Base-by-base conservation (phyloP, 2,329 filamentous ascomycete species). In the Rhinocladiella similis region DNA sequence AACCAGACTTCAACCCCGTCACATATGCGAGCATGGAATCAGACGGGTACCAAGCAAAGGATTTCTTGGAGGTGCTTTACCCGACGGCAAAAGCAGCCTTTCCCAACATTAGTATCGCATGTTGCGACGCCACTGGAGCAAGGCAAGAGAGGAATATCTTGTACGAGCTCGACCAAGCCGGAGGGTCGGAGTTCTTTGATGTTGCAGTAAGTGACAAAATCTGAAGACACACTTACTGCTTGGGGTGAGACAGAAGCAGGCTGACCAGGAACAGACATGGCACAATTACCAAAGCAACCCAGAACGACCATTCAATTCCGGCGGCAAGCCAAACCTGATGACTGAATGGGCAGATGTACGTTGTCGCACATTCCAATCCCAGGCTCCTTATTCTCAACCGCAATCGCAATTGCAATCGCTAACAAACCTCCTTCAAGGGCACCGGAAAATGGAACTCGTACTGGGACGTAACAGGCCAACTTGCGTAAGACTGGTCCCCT, bases 361-460 rank as follows among this genome's bases (percentile, higher is more conserved):
- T 43, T 29, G 5, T 35, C 4, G 10, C 13, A 0, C n/a, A n/a
- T n/a, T n/a, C n/a, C n/a, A n/a, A n/a, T 27, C 25, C 25, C 25
- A 27, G 25, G 4, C 25, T 27, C 7, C 7, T 27, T 27, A 27
- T 27, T 27, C n/a, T n/a, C n/a, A n/a, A n/a, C n/a, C n/a, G n/a
- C n/a, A n/a, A 25, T 25, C 22, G 22, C 4, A 7, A 25, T 25
- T 3, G 29, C 29, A 33, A 9, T 33, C 29, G 69, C 63, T 13
- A 66, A 72, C 48, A 71, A 27, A 27, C 83, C n/a, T n/a, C n/a
- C n/a, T n/a, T n/a, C n/a, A n/a, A 81, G 82, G 72, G 81, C 58
- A 80, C 80, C 1, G 81, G 83, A 65, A 75, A 72, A 72, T 72
- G 0, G 76, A 81, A 62, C 68, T 81, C 77, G 50, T 73, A 73